phyloP scores from a whole-genome alignment of 257 asterid genomes.

The Ajuga chamaepitys region DNA sequence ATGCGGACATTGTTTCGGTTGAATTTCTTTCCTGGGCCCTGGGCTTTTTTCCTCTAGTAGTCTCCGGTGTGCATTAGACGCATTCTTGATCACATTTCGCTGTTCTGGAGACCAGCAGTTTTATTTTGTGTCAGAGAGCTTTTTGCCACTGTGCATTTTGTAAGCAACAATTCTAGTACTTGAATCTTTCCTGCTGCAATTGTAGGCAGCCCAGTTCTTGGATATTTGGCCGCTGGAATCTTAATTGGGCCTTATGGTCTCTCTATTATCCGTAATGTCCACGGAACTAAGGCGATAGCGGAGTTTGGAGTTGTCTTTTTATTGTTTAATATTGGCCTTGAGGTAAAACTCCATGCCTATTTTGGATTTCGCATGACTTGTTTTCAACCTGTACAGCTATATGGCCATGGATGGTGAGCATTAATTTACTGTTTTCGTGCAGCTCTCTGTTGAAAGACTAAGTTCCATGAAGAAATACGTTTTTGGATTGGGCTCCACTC shows the following conservation, averaged over 20 bases:
- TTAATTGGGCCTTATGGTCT: conserved; percentile 94
- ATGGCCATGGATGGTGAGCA: conserved; percentile 10
- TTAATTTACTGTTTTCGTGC: conserved; percentile 21
- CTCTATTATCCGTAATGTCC: conserved; percentile 91
- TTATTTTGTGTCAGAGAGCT: neutral
- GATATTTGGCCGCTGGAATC: conserved; percentile 86
- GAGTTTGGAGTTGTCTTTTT: conserved; percentile 97
- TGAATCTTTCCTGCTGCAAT: conserved; percentile 21
- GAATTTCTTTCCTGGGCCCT: conserved; percentile 5
- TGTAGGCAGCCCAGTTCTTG: conserved; percentile 95
- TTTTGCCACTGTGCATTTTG: conserved; percentile 1
- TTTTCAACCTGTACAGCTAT: conserved; percentile 26
- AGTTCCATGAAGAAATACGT: conserved; percentile 99
- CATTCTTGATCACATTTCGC: neutral
- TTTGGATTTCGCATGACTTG: neutral
- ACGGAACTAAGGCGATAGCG: conserved; percentile 92
- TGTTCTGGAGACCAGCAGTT: neutral
- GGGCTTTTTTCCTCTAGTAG: neutral
- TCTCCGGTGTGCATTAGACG: neutral
- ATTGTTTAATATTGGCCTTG: conserved; percentile 94
- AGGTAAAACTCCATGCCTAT: conserved; percentile 44
- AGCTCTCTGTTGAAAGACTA: conserved; percentile 98
- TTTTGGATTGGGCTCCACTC: conserved; percentile 95
- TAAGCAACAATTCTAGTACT: conserved; percentile 6
- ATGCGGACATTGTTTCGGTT: conserved; percentile 1